A percentile compares a stretch with the other conserved stretches of the same genome.
These are phyloP conservation scores for Hevea brasiliensis DNA, from an alignment of 345 rosid genomes.

Conservation along the genomic window DNA sequence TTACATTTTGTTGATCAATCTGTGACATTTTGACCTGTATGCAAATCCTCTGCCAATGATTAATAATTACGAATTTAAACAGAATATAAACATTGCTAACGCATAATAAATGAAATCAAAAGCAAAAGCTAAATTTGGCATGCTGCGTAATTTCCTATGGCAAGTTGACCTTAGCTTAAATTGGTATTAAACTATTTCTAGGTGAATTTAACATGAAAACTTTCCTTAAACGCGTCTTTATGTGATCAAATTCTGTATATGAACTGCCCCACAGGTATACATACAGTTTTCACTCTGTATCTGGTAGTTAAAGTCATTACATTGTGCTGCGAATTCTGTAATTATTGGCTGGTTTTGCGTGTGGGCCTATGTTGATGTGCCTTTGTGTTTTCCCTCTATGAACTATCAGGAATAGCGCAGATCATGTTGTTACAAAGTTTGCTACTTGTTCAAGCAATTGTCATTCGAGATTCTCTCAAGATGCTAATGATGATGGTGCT, in stretches of 20 bases:
- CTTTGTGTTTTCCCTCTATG: neutral
- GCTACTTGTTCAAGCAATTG: constrained; percentile 18
- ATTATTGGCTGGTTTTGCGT: neutral
- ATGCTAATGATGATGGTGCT: constrained; percentile 24
- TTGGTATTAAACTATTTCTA: neutral
- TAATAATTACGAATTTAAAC: neutral
- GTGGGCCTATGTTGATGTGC: neutral
- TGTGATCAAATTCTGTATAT: neutral
- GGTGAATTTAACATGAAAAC: neutral
- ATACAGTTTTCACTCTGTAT: neutral
- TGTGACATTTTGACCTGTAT: neutral
- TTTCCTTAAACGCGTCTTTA: neutral
- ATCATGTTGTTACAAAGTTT: constrained; percentile 17
- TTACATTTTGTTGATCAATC: neutral
- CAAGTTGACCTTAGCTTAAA: neutral
- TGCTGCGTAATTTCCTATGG: neutral
- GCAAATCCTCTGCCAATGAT: neutral
- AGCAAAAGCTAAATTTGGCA: neutral
- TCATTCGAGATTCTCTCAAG: constrained; percentile 25
- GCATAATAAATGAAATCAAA: neutral
- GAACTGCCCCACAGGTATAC: neutral
- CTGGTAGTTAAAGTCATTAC: neutral
- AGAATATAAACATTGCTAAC: neutral
- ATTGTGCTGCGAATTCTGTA: neutral
- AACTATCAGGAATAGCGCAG: constrained; percentile 30